Evolutionary conservation across 1,139 yeast genomes (phyloP).

Genomic region (Geotrichum candidum): DNA sequence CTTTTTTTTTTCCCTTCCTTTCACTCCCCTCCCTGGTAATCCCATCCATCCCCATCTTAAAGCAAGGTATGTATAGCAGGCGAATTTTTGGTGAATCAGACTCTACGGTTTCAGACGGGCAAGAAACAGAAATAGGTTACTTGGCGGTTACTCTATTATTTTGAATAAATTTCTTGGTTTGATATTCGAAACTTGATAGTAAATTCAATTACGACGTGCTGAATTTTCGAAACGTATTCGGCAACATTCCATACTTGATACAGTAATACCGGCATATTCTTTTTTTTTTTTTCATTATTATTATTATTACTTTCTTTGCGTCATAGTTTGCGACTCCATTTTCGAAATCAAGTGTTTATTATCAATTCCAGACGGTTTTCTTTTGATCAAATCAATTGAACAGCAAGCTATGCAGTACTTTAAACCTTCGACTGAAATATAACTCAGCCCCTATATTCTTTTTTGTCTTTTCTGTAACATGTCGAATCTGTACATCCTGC

Average conservation of each 20-base stretch:
- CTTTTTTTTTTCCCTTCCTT: not conserved
- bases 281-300: too few relatives aligned
- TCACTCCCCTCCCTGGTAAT: not conserved
- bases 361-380: too few relatives aligned
- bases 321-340: too few relatives aligned
- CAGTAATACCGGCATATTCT: too few relatives aligned
- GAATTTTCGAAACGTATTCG: not conserved
- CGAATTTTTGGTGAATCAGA: not conserved
- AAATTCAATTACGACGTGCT: not conserved
- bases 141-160: not conserved
- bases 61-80: constrained; percentile 1
- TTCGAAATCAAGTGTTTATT: too few relatives aligned
- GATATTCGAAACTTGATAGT: not conserved
- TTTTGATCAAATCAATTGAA: not conserved
- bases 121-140: not conserved
- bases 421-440: not conserved
- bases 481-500: not conserved
- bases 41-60: constrained; percentile 5
- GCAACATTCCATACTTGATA: not conserved
- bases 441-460: not conserved
- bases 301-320: too few relatives aligned
- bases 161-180: not conserved
- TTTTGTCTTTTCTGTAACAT: not conserved
- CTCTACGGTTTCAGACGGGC: not conserved
- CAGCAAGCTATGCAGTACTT: not conserved